phyloP scores from a whole-genome alignment of 441 rosid genomes.

The Euphorbia celastroides region DNA sequence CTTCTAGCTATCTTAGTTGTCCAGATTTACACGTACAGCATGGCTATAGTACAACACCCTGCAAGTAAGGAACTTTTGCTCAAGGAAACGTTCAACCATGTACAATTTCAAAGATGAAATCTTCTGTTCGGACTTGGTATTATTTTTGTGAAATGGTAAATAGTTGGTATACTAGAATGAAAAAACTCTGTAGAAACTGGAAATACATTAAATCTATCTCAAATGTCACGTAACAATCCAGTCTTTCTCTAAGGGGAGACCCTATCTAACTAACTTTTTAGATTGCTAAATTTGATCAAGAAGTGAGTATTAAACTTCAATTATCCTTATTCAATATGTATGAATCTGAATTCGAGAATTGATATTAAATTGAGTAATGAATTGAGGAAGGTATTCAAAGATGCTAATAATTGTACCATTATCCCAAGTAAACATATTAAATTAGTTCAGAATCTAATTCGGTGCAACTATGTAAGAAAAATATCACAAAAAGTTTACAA shows the following conservation, averaged over 20 bases:
- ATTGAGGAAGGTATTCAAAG: not conserved
- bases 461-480: no score
- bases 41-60: slow-evolving; percentile 98
- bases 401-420: not conserved
- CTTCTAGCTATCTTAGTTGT: slow-evolving; percentile 81
- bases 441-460: no score
- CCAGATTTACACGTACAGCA: slow-evolving; percentile 94
- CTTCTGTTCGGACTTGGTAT: not conserved
- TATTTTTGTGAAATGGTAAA: not conserved
- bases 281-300: not conserved
- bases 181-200: not conserved
- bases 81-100: slow-evolving; percentile 9
- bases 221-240: not conserved
- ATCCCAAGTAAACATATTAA: no score
- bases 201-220: not conserved
- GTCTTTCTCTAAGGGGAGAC: not conserved
- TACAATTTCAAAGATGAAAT: not conserved
- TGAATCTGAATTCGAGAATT: not conserved
- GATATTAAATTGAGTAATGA: not conserved
- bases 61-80: slow-evolving; percentile 19
- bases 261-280: not conserved
- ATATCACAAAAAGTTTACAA: no score
- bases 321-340: not conserved
- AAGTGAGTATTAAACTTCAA: not conserved
- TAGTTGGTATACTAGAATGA: not conserved